Conservation (phyloP, 352 stramenopile genomes). For the Phytophthora pinifolia region DNA sequence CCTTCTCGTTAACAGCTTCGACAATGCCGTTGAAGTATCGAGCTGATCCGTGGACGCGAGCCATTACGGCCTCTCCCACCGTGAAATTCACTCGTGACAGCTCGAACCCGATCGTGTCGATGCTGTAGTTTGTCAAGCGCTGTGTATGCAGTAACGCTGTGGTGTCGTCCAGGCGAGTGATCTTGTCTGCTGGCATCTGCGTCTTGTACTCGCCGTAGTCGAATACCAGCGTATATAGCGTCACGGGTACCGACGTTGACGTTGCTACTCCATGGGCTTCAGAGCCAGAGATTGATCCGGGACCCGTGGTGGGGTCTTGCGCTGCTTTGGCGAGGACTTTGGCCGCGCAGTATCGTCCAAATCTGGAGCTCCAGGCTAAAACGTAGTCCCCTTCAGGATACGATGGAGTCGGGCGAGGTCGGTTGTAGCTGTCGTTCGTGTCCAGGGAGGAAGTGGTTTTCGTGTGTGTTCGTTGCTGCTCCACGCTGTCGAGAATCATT, state of each 20-base stretch:
- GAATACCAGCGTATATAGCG: constrained; percentile 62
- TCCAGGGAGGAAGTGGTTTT: constrained; percentile 8
- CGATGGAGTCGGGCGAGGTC: constrained; percentile 10
- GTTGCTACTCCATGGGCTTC: constrained; percentile 9
- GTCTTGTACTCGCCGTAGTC: constrained; percentile 70
- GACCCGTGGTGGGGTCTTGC: constrained; percentile 18
- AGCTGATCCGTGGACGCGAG: constrained; percentile 50
- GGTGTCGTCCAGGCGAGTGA: constrained; percentile 51
- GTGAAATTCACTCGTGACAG: constrained; percentile 50
- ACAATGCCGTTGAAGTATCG: constrained; percentile 65
- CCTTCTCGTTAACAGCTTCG: constrained; percentile 54
- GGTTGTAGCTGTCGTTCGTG: constrained; percentile 13
- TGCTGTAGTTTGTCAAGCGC: constrained; percentile 75
- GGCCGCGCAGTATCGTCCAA: constrained; percentile 63
- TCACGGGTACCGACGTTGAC: constrained; percentile 1
- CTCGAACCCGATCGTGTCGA: constrained; percentile 79
- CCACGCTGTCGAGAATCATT: constrained; percentile 63
- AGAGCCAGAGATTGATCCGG: constrained; percentile 4
- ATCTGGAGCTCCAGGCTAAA: constrained; percentile 75
- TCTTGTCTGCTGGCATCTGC: constrained; percentile 49
- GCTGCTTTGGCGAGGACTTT: constrained; percentile 39
- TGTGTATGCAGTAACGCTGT: constrained; percentile 58
- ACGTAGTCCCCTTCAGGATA: constrained; percentile 53
- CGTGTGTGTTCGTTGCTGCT: constrained; percentile 17
- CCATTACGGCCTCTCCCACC: constrained; percentile 63